Conservation (phyloP, 139 green algal genomes). For the Chlorella sorokiniana region DNA sequence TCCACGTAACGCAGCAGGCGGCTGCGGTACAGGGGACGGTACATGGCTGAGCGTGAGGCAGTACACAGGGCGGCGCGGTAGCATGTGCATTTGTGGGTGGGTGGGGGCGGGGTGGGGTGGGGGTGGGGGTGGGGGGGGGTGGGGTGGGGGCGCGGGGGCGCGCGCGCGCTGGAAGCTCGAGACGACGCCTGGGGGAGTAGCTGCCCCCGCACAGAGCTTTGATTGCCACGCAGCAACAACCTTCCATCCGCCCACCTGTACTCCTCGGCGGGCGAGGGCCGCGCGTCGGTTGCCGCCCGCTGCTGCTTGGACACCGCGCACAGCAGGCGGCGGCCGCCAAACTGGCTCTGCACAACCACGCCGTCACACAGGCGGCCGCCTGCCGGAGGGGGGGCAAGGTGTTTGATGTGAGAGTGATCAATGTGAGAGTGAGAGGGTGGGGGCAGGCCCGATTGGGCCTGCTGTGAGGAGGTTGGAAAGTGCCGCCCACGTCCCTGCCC, state of each 20-base stretch:
- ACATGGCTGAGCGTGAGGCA: background rate
- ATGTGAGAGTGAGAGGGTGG: too few species aligned
- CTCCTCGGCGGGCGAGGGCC: background rate
- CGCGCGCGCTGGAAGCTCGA: background rate
- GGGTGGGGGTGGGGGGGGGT: background rate
- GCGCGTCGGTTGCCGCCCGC: background rate
- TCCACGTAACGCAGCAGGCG: constrained; percentile 37
- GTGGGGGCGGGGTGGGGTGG: background rate
- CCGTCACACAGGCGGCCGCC: constrained; percentile 45
- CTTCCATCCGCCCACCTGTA: constrained; percentile 6
- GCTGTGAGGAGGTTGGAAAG: background rate
- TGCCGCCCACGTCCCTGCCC: background rate
- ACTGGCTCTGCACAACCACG: constrained; percentile 44
- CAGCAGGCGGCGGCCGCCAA: constrained; percentile 35
- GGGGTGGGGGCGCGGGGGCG: background rate
- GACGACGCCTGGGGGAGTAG: background rate
- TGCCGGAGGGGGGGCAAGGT: background rate
- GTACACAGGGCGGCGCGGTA: too few species aligned
- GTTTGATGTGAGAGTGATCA: background rate
- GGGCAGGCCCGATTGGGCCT: too few species aligned
- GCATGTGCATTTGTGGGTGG: too few species aligned
- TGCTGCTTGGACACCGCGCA: constrained; percentile 27
- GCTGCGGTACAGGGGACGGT: constrained; percentile 9
- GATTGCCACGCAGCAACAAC: background rate
- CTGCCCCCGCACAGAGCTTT: too few species aligned